Base-by-base conservation (phyloP, 768 basidiomycete genomes). In the Pilatotrama ljubarskyi region DNA sequence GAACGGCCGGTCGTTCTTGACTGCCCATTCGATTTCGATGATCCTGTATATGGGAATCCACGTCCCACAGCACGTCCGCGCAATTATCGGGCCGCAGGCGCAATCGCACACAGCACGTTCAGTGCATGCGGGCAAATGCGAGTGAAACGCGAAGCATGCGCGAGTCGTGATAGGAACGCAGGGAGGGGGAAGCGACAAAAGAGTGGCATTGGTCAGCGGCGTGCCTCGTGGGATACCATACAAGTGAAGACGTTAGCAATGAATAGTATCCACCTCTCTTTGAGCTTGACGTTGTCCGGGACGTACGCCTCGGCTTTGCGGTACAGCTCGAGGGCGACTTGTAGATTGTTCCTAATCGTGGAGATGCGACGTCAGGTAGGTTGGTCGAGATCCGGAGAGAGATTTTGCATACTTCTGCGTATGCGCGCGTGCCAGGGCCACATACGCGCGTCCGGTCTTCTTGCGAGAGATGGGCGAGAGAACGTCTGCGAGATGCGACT, bases 251-350 rank as follows among this genome's bases (percentile, higher is more conserved):
- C 81, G 73, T 84, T 77, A 70, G 85, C 73, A 73, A 87, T 74
- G 73, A 86, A 87, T 78, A 84, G 80, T 80, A 86, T 86, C 82
- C 81, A 93, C 92, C 92, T 89, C 80, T 90, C 90, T 82, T 86
- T 84, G 49, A 94, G 80, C 72, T 91, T 93, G 74, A 84, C 72
- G 69, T 94, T 93, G 58, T 91, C 88, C n/a, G 92, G 91, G 48
- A 92, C 90, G 64, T 92, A 93, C 5, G 80, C 79, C 71, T 88
- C 87, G 18, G 91, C 91, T 66, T 90, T 89, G 69, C 86, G 85
- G 70, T 93, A 94, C 15, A 93, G 81, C 55, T 91, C 88, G 38
- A 94, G 79, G 2, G 92, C 91, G 1, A 84, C 82, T 66, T 87
- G 80, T n/a, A 92, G 77, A 68, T 92, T 85, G n/a, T 88, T 88